Evolutionary conservation across 345 rosid genomes (phyloP), one percentile per base, ranked within the genome.

Genomic region (Erucastrum elatum): DNA sequence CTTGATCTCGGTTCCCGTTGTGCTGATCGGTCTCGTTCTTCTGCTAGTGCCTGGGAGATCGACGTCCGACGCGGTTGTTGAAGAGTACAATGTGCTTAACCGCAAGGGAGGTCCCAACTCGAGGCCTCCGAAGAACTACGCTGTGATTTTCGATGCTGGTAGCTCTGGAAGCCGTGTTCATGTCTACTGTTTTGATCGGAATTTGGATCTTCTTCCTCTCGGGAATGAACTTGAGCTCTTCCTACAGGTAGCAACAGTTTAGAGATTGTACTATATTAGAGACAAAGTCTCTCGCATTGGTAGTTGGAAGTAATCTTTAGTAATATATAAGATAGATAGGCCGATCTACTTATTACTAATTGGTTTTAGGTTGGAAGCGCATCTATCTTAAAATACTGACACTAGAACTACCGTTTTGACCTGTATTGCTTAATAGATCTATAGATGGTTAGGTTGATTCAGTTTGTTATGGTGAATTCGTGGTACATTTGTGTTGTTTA

Each of bases 1-100:
- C n/a, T 84, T 89, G 60, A 77, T 95, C 64, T 88, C 94, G 63
- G 78, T 91, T 35, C 98, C 98, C 29, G 27, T 91, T 37, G 13
- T 89, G 51, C 78, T 95, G 49, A 71, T 95, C 62, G 84, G 70
- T 2, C 86, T 87, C 60, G 92, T 93, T 1, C 84, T 95, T 31
- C 77, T 89, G 53, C 64, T 90, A 1, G 78, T 90, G 90, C 93
- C 94, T 5, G 86, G 86, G 17, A 77, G 85, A 31, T 77, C 86
- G 4, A 77, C 26, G 21, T 51, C 56, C 21, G 56, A 51, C 21
- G 79, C 75, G 3, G 79, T 82, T 31, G 41, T 86, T 61, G 83
- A 82, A 70, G 87, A 86, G 84, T 80, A 81, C 71, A 84, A 80
- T 49, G 53, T 86, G 61, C 65, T 27, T 61, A 80, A 69, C 77